These are phyloP conservation scores for Vaccinium vitisidaea DNA, from an alignment of 148 eudicot species.

Conservation along the genomic window DNA sequence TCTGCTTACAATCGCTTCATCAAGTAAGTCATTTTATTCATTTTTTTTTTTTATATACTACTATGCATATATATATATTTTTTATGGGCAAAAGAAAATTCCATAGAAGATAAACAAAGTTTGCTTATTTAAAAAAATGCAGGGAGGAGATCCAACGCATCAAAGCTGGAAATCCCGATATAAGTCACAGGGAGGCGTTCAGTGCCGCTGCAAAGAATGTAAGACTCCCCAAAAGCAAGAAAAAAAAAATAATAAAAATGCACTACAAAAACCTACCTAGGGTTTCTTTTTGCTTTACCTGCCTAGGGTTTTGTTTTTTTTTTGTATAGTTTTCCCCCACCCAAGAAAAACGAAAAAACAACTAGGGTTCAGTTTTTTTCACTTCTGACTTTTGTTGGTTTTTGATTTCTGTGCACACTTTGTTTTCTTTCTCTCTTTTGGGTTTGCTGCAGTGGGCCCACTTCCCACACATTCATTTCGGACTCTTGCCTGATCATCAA, in stretches of 20 bases:
- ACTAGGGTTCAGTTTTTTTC: slow-evolving; percentile 13
- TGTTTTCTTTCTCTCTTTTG: slow-evolving; percentile 11
- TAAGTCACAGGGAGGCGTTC: slow-evolving; percentile 92
- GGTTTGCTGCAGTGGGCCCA: slow-evolving; percentile 79
- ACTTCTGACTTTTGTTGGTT: slow-evolving; percentile 6
- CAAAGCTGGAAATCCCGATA: slow-evolving; percentile 91
- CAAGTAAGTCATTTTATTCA: slow-evolving; percentile 48
- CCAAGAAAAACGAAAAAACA: background rate
- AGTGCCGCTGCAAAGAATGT: slow-evolving; percentile 99
- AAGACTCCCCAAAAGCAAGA: slow-evolving; percentile 13
- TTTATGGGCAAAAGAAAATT: too few relatives aligned
- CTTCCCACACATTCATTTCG: slow-evolving; percentile 94
- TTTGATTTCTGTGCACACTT: slow-evolving; percentile 19
- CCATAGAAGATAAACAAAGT: too few relatives aligned
- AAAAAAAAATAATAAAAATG: background rate
- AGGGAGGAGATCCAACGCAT: slow-evolving; percentile 97
- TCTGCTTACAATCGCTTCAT: slow-evolving; percentile 79
- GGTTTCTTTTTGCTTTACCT: background rate
- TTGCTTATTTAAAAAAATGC: slow-evolving; percentile 1
- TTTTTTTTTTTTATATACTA: background rate
- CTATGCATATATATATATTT: background rate
- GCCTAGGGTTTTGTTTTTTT: background rate
- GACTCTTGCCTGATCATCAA: slow-evolving; percentile 90
- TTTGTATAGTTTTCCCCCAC: background rate
- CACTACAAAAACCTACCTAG: background rate